These are phyloP conservation scores for Petrea volubilis DNA, from an alignment of 257 asterid genomes.

Conservation along the genomic window DNA sequence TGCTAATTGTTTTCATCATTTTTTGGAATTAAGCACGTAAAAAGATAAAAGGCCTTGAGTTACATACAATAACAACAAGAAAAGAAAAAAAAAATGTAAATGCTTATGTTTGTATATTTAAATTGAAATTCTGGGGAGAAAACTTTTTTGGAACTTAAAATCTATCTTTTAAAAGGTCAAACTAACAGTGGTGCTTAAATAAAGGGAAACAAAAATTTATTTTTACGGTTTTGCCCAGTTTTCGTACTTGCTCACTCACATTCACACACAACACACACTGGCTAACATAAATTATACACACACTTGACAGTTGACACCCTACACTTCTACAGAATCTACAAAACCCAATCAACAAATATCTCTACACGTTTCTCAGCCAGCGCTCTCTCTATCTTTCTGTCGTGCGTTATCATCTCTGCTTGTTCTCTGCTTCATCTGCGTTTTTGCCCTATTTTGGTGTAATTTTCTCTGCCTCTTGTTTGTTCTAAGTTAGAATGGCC, in stretches of 20 bases:
- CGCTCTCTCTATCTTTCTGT: not conserved
- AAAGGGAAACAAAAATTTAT: not conserved
- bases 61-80: too few relatives aligned
- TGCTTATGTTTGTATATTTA: not conserved
- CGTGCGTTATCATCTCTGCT: not conserved
- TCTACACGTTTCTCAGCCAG: constrained; percentile 4
- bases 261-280: not conserved
- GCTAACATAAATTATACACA: not conserved
- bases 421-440: not conserved
- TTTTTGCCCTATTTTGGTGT: not conserved
- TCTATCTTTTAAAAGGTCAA: not conserved
- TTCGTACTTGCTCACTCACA: not conserved
- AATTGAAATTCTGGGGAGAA: not conserved
- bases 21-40: too few relatives aligned
- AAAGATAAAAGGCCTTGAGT: too few relatives aligned
- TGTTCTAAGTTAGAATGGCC: not conserved
- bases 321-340: constrained; percentile 18
- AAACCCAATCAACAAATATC: constrained; percentile 30
- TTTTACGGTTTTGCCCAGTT: not conserved
- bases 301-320: not conserved
- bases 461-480: not conserved
- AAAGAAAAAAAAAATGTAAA: too few relatives aligned
- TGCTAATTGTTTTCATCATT: too few relatives aligned
- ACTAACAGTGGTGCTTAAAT: not conserved
- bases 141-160: not conserved